Evolutionary conservation across 1,284 basidiomycete species (phyloP), one percentile per base, ranked within the genome.

Genomic region (Marasmius fiardii): DNA sequence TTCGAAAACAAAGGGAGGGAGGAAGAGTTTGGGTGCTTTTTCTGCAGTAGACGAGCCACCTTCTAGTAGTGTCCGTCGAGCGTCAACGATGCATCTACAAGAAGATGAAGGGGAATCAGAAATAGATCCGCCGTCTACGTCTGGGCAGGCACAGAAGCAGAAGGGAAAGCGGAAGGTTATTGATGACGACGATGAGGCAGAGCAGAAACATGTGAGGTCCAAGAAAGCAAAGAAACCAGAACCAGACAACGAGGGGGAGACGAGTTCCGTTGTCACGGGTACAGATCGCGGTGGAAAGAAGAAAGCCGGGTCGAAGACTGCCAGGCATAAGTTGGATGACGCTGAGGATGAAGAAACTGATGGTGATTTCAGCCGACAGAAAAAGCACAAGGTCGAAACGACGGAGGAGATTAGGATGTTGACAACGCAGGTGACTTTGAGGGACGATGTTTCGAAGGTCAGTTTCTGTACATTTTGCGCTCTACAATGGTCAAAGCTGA

Each of bases 401-500:
- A 49, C 31, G 20, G 63, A 58, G 23, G 43, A 57, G 8, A 62
- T 85, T 24, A 73, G 72, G 53, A 60, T 88, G 39, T 75, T 88
- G 76, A 85, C 85, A 0, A 90, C 88, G 0, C 79, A 83, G 58
- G 72, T 86, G 1, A 64, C 60, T 1, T 68, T 90, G 18, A 58
- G 70, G 0, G 84, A 88, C 28, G 76, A 80, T 24, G 75, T 81
- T 1, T 59, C 76, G 44, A 84, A 80, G 74, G 87, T 83, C 43
- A 11, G 72, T 68, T 35, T 51, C 5, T 44, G 47, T 50, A 35
- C 14, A 45, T 20, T 24, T 26, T 45, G 43, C 18, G 14, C 34
- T 26, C 33, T 41, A 37, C 3, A 45, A 37, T 4, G 26, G 5
- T 50, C 39, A 50, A 20, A 53, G 28, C 0, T 56, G 56, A 34